A percentile compares a stretch with the other conserved stretches of the same genome.
Evolutionary conservation across 2,329 filamentous ascomycete genomes (phyloP).

Genomic region (Botryotinia narcissicola): DNA sequence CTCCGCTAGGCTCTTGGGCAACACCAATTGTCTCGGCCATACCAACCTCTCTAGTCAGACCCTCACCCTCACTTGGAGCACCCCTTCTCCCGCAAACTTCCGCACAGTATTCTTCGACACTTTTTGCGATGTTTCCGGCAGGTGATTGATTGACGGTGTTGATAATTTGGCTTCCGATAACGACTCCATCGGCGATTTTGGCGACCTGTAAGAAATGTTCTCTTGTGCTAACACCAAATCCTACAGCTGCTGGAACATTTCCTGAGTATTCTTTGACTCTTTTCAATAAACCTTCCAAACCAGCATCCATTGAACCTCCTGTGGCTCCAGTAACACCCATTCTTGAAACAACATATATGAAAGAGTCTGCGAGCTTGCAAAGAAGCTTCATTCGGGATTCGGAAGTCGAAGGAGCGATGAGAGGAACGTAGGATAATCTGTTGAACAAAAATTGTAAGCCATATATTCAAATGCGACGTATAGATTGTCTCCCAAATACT

Average conservation of each 20-base stretch:
- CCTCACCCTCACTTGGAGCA: slow-evolving; percentile 33
- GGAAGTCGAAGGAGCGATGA: slow-evolving; percentile 92
- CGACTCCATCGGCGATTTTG: slow-evolving; percentile 84
- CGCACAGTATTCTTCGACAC: slow-evolving; percentile 83
- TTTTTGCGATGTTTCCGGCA: slow-evolving; percentile 63
- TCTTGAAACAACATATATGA: slow-evolving; percentile 96
- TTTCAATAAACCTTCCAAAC: slow-evolving; percentile 75
- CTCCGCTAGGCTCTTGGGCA: slow-evolving; percentile 57
- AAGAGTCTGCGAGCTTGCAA: slow-evolving; percentile 95
- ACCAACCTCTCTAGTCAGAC: slow-evolving; percentile 61
- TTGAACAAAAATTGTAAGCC: slow-evolving; percentile 20
- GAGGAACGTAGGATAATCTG: slow-evolving; percentile 89
- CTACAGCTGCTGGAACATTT: slow-evolving; percentile 85
- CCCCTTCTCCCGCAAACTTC: slow-evolving; percentile 60
- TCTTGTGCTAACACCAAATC: slow-evolving; percentile 92
- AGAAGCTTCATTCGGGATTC: slow-evolving; percentile 92
- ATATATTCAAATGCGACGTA: background rate
- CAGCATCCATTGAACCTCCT: slow-evolving; percentile 70
- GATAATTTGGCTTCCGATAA: slow-evolving; percentile 95
- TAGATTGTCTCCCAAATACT: slow-evolving; percentile 36
- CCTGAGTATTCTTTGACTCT: slow-evolving; percentile 91
- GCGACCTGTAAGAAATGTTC: slow-evolving; percentile 90
- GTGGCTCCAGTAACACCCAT: slow-evolving; percentile 95
- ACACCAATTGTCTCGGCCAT: slow-evolving; percentile 66
- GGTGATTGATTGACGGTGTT: slow-evolving; percentile 70